Evolutionary conservation across 306 rosid genomes (phyloP), one percentile per base, ranked within the genome.

Genomic region (Benincasa hispida): DNA sequence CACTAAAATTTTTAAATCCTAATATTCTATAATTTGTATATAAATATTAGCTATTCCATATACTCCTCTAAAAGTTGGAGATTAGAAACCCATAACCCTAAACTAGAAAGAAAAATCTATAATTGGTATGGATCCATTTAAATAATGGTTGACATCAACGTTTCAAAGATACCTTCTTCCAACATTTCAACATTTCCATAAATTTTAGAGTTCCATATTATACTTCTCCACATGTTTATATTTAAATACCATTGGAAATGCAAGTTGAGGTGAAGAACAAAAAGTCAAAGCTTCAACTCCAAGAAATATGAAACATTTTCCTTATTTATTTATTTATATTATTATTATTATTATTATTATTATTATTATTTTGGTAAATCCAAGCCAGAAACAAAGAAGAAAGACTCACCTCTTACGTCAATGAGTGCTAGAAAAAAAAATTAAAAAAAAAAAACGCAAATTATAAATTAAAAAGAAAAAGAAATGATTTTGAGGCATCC

Each of bases 351-450:
- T 12, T 13, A n/a, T n/a, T n/a, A n/a, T 51, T 51, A 5, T 17
- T 50, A 17, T 17, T 50, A 0, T 15, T 47, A 2, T 12, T 13
- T 47, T 15, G 14, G 19, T 5, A 66, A 70, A 48, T 18, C 18
- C 18, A 47, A 72, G 41, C 76, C 59, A 48, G 27, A 27, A 59
- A 72, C 76, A 72, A 70, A 3, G 7, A 47, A 6, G 7, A 5
- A 70, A 70, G 15, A 70, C 75, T 47, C 75, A 70, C 2, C 75
- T 9, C 37, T 70, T 70, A 70, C 76, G 76, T 70, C 76, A 41
- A 41, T 41, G 35, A 42, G 42, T 12, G 58, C 15, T 22, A 53
- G 10, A 68, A 68, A 41, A 2, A 41, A 41, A 41, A 2, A 41
- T 3, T 5, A 45, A 12, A 0, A 12, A 42, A 42, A 42, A 42